Conservation (phyloP, 148 eudicot genomes). For the Hydrangea macrophylla region DNA sequence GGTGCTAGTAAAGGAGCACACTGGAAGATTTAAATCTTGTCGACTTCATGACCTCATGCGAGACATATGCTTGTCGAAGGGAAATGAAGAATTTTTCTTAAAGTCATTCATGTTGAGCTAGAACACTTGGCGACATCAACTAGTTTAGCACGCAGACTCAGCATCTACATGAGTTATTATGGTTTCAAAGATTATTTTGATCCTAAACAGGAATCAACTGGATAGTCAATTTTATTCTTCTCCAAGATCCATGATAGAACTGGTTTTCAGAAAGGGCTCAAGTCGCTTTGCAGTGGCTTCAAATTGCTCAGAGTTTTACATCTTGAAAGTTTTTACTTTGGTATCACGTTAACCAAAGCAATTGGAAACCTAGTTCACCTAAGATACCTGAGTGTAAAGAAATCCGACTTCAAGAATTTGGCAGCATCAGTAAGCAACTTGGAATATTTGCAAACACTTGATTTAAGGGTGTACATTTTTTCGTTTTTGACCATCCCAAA, state of each 20-base stretch:
- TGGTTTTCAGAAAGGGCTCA: neutral
- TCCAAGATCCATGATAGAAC: neutral
- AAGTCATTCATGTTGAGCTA: neutral
- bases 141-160: neutral
- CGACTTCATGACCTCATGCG: slow-evolving; percentile 22
- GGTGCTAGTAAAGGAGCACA: slow-evolving; percentile 2
- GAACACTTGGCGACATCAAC: too few relatives aligned
- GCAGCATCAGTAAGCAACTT: slow-evolving; percentile 23
- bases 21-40: slow-evolving; percentile 18
- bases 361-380: slow-evolving; percentile 27
- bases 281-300: slow-evolving; percentile 8
- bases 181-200: neutral
- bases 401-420: slow-evolving; percentile 10
- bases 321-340: slow-evolving; percentile 12
- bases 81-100: neutral
- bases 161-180: neutral
- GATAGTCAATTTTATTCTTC: neutral
- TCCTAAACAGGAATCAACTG: neutral
- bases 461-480: too few relatives aligned
- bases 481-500: too few relatives aligned
- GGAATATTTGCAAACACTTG: slow-evolving; percentile 20
- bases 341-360: slow-evolving; percentile 2
- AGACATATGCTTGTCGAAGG: slow-evolving; percentile 16
- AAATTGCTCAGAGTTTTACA: slow-evolving; percentile 23
- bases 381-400: slow-evolving; percentile 30